phyloP scores from a whole-genome alignment of 2,329 filamentous ascomycete genomes.

The Paradendryphiella salina region DNA sequence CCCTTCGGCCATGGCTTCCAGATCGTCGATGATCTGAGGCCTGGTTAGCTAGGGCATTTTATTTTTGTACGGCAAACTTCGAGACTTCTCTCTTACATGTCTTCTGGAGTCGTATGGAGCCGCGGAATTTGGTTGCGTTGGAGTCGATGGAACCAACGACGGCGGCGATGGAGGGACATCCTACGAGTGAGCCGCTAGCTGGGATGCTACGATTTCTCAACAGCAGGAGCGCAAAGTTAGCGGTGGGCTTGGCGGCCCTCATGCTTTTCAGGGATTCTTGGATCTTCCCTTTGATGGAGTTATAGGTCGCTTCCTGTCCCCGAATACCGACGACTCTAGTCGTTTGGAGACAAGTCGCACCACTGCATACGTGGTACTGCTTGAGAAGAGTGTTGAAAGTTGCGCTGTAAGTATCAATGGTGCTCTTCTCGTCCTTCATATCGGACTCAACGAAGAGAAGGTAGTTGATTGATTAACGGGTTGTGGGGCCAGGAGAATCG shows the following conservation, averaged over 20 bases:
- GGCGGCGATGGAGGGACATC: slow-evolving; percentile 47
- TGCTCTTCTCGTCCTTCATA: not conserved
- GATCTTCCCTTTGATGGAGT: not conserved
- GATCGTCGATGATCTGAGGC: slow-evolving; percentile 4
- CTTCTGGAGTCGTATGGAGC: slow-evolving; percentile 44
- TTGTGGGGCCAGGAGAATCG: not conserved
- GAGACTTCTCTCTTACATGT: slow-evolving; percentile 1
- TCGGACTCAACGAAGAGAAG: not conserved
- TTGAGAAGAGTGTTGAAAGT: not conserved
- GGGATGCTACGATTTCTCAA: slow-evolving; percentile 3
- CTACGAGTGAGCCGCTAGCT: slow-evolving; percentile 12
- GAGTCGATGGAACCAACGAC: slow-evolving; percentile 49
- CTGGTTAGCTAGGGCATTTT: not conserved
- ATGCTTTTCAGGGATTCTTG: not conserved
- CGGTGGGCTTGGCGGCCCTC: not conserved
- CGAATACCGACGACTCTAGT: not conserved
- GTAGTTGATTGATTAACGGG: not conserved
- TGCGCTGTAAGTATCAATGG: not conserved
- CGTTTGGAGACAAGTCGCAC: not conserved
- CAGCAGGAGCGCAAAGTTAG: not conserved
- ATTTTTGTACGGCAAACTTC: not conserved
- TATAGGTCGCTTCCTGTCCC: not conserved
- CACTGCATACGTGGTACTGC: not conserved
- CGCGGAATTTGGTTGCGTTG: slow-evolving; percentile 38
- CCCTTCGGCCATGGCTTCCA: slow-evolving; percentile 20